Conservation (phyloP, 306 rosid genomes). For the Lathyrus aphaca region DNA sequence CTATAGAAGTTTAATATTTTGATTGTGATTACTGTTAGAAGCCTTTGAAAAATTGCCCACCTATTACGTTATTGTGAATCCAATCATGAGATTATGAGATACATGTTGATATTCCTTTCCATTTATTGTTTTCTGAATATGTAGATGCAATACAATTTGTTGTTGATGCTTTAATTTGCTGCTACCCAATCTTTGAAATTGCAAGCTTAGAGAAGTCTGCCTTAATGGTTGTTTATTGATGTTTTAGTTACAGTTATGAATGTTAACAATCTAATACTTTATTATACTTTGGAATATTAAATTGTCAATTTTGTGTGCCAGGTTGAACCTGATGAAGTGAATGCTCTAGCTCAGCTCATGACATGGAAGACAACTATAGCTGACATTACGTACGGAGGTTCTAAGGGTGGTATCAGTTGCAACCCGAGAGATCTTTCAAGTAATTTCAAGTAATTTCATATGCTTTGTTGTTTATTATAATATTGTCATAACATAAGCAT, state of each 20-base stretch:
- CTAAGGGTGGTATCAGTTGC: constrained; percentile 85
- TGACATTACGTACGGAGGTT: constrained; percentile 81
- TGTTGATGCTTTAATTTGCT: background rate
- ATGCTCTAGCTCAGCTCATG: constrained; percentile 86
- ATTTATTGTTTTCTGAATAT: background rate
- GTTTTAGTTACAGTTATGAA: too few relatives aligned
- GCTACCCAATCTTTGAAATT: background rate
- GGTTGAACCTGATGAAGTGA: constrained; percentile 85
- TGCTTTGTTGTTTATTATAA: too few relatives aligned
- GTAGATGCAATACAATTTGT: background rate
- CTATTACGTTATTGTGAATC: background rate
- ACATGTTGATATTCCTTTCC: background rate
- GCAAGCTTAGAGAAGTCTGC: background rate
- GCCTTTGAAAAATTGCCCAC: background rate
- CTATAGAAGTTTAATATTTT: background rate
- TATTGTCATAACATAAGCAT: too few relatives aligned
- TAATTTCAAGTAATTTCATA: too few relatives aligned
- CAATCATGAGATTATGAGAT: constrained; percentile 20
- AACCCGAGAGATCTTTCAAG: constrained; percentile 68
- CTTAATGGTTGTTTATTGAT: too few relatives aligned
- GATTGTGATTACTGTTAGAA: background rate
- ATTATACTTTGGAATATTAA: constrained; percentile 1
- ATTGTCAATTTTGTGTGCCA: constrained; percentile 36
- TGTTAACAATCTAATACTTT: constrained; percentile 5
- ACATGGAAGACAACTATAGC: constrained; percentile 83